These are phyloP conservation scores for Musa acuminata DNA, from an alignment of 176 grass and related monocot genomes.

Conservation along the genomic window DNA sequence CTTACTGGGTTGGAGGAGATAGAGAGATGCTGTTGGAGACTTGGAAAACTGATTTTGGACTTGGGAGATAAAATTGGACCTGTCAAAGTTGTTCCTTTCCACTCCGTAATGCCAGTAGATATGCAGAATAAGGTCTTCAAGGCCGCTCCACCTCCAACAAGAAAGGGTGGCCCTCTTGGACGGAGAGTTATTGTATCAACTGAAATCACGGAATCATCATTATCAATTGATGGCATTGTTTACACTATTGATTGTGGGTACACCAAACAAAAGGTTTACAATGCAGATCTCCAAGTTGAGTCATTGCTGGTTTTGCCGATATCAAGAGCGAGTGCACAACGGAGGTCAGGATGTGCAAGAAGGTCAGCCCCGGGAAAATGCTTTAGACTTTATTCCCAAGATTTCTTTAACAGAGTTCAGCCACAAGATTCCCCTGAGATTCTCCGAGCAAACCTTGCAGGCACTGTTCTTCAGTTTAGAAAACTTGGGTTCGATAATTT, in stretches of 20 bases:
- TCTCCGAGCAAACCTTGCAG: slow-evolving; percentile 19
- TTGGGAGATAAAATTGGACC: slow-evolving; percentile 21
- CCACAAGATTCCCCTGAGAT: slow-evolving; percentile 15
- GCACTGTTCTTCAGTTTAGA: slow-evolving; percentile 16
- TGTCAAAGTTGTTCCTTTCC: slow-evolving; percentile 6
- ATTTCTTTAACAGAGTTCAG: background rate
- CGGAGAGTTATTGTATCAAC: slow-evolving; percentile 21
- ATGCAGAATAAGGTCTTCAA: slow-evolving; percentile 23
- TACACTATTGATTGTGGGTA: slow-evolving; percentile 23
- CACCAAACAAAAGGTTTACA: slow-evolving; percentile 18
- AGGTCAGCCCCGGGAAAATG: slow-evolving; percentile 18
- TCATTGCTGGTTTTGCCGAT: slow-evolving; percentile 18
- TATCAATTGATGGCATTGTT: slow-evolving; percentile 19
- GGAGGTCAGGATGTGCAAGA: slow-evolving; percentile 19
- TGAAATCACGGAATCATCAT: slow-evolving; percentile 20
- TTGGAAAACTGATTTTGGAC: slow-evolving; percentile 9
- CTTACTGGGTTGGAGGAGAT: slow-evolving; percentile 23
- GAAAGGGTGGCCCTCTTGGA: slow-evolving; percentile 17
- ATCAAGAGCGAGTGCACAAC: slow-evolving; percentile 18
- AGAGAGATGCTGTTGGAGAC: slow-evolving; percentile 18
- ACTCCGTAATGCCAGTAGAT: slow-evolving; percentile 7
- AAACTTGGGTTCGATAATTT: slow-evolving; percentile 12
- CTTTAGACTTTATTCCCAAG: slow-evolving; percentile 19
- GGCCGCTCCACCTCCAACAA: slow-evolving; percentile 10
- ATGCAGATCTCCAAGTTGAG: slow-evolving; percentile 13